Evolutionary conservation across 805 yeast species (phyloP).

Genomic region (Tetrapisispora arboricola): DNA sequence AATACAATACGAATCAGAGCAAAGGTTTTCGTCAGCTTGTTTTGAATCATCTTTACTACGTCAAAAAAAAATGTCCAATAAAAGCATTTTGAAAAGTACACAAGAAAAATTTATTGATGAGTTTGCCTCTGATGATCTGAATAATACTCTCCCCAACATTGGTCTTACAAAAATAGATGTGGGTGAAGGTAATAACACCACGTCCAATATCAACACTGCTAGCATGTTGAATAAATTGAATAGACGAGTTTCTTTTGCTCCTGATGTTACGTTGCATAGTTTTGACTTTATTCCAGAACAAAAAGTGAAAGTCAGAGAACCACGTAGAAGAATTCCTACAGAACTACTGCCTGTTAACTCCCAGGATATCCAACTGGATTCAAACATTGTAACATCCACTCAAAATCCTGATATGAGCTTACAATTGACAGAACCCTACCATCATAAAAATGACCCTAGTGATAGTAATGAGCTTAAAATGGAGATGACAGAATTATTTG

Average conservation of each 20-base stretch:
- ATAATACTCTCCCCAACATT: slow-evolving; percentile 6
- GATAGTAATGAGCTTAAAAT: slow-evolving; percentile 2
- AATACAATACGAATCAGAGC: too few relatives aligned
- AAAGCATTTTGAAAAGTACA: slow-evolving; percentile 8
- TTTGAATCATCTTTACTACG: too few relatives aligned
- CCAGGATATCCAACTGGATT: background rate
- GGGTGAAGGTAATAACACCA: slow-evolving; percentile 22
- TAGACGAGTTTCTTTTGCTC: slow-evolving; percentile 68
- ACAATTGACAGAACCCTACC: background rate
- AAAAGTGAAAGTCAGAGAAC: slow-evolving; percentile 10
- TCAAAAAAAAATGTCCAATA: slow-evolving; percentile 4
- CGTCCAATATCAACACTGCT: slow-evolving; percentile 19
- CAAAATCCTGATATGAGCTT: slow-evolving; percentile 2
- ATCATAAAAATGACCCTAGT: background rate
- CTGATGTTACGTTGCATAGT: slow-evolving; percentile 58
- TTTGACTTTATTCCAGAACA: slow-evolving; percentile 32
- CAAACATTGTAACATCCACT: slow-evolving; percentile 7
- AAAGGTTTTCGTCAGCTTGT: too few relatives aligned
- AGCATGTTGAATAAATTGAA: slow-evolving; percentile 11
- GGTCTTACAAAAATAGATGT: slow-evolving; percentile 7
- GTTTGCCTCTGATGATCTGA: slow-evolving; percentile 3
- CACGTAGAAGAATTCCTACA: slow-evolving; percentile 10
- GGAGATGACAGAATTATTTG: slow-evolving; percentile 5
- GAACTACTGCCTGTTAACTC: background rate
- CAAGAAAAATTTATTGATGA: background rate